Percentiles rank a stretch among this genome's conserved stretches.
These are phyloP conservation scores for Filobasidium floriforme DNA, from an alignment of 768 basidiomycete species.

Conservation along the genomic window DNA sequence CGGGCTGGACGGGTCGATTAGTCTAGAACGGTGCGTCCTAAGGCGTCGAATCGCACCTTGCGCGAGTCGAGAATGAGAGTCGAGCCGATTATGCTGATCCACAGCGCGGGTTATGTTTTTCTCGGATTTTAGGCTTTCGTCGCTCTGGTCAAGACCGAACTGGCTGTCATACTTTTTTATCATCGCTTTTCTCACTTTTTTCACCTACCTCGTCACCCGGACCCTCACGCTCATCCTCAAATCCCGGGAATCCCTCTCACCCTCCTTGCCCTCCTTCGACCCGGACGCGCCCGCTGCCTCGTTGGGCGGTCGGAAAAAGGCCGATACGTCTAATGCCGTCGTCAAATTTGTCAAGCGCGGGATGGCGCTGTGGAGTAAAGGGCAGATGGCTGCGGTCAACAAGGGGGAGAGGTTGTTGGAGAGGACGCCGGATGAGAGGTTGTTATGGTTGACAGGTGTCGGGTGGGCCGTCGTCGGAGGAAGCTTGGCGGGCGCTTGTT, in stretches of 20 bases:
- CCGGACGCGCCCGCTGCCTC: conserved; percentile 11
- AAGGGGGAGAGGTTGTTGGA: conserved; percentile 68
- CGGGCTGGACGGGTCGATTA: conserved; percentile 36
- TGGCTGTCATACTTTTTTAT: conserved; percentile 88
- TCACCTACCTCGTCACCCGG: conserved; percentile 61
- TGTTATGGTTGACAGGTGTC: conserved; percentile 86
- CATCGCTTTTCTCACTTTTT: conserved; percentile 62
- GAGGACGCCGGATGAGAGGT: conserved; percentile 69
- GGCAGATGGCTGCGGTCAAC: conserved; percentile 10
- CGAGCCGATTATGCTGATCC: too few relatives aligned
- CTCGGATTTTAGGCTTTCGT: conserved; percentile 56
- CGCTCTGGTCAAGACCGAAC: conserved; percentile 73
- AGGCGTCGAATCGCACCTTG: background rate
- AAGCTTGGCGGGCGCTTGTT: conserved; percentile 74
- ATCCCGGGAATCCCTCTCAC: conserved; percentile 62
- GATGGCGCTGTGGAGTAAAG: background rate
- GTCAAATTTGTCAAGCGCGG: background rate
- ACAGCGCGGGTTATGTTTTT: background rate
- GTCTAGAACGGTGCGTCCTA: conserved; percentile 31
- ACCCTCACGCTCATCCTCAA: conserved; percentile 67
- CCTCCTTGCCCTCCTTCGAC: conserved; percentile 39
- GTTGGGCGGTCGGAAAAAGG: conserved; percentile 1
- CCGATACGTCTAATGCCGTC: background rate
- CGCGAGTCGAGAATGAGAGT: too few relatives aligned
- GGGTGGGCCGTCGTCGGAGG: conserved; percentile 92